Evolutionary conservation across 1,139 yeast genomes (phyloP).

Genomic region (Scheffersomyces illinoinensis): DNA sequence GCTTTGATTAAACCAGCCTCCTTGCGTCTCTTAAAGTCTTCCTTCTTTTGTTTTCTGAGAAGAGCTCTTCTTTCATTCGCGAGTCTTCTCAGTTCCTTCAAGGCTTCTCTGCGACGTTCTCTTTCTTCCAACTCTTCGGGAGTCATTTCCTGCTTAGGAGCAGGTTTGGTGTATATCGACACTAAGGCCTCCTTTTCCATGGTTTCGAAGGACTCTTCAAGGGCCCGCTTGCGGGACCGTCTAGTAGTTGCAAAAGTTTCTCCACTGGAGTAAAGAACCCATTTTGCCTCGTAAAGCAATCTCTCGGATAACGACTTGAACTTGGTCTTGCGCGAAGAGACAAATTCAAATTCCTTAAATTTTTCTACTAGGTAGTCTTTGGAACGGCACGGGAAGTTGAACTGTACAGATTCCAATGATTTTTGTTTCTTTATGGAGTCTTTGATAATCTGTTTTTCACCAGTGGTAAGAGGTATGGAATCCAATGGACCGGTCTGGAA

Average conservation of each 20-base stretch:
- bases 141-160: slow-evolving; percentile 3
- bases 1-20: background rate
- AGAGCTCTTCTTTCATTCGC: slow-evolving; percentile 2
- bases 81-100: slow-evolving; percentile 4
- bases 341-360: slow-evolving; percentile 20
- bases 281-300: slow-evolving; percentile 38
- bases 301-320: slow-evolving; percentile 33
- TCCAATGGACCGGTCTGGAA: background rate
- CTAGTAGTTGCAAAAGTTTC: slow-evolving; percentile 8
- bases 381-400: slow-evolving; percentile 14
- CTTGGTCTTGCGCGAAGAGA: slow-evolving; percentile 24
- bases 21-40: slow-evolving; percentile 8
- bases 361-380: slow-evolving; percentile 18
- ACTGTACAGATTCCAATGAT: slow-evolving; percentile 1
- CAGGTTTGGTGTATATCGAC: slow-evolving; percentile 1
- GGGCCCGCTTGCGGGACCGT: slow-evolving; percentile 10
- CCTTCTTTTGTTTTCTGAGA: slow-evolving; percentile 7
- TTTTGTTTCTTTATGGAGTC: slow-evolving; percentile 1
- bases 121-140: slow-evolving; percentile 5
- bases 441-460: slow-evolving; percentile 9
- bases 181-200: background rate
- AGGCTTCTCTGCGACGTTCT: slow-evolving; percentile 1
- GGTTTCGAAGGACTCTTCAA: slow-evolving; percentile 1
- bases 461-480: slow-evolving; percentile 5
- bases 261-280: slow-evolving; percentile 29